phyloP scores from a whole-genome alignment of 2,329 filamentous ascomycete genomes.

The Ophiosphaerella narmari region DNA sequence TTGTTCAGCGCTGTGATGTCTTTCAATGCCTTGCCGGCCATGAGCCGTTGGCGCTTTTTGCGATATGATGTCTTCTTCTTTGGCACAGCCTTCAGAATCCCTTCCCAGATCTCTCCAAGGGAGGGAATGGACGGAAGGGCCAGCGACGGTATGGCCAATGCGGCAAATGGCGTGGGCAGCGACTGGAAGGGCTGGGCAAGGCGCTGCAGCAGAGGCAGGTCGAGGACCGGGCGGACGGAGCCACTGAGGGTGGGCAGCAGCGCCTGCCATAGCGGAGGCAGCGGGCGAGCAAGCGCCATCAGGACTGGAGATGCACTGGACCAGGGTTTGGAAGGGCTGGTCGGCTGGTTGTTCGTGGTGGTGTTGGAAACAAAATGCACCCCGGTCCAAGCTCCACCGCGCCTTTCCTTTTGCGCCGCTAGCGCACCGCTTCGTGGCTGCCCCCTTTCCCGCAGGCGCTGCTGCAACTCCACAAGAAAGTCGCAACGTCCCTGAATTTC shows the following conservation, averaged over 20 bases:
- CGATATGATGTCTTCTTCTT: constrained; percentile 99
- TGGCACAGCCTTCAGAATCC: constrained; percentile 86
- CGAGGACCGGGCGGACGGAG: constrained; percentile 45
- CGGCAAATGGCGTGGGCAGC: constrained; percentile 64
- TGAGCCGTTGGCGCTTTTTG: constrained; percentile 89
- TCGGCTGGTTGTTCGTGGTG: constrained; percentile 17
- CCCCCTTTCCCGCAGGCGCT: constrained; percentile 44
- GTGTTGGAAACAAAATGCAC: constrained; percentile 37
- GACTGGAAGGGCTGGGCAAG: constrained; percentile 57
- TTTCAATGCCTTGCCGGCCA: constrained; percentile 93
- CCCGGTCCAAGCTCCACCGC: constrained; percentile 29
- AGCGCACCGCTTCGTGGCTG: constrained; percentile 45
- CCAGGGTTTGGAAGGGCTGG: constrained; percentile 1
- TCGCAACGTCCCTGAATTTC: constrained; percentile 41
- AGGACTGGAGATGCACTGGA: constrained; percentile 9
- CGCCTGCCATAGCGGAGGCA: constrained; percentile 51
- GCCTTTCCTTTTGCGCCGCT: constrained; percentile 30
- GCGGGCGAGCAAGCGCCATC: constrained; percentile 49
- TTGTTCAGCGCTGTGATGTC: constrained; percentile 86
- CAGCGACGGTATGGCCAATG: constrained; percentile 57
- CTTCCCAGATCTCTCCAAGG: constrained; percentile 88
- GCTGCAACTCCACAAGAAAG: constrained; percentile 44
- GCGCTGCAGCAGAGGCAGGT: constrained; percentile 50
- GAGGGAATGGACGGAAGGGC: constrained; percentile 46
- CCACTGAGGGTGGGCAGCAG: constrained; percentile 59